These are phyloP conservation scores for Tinospora cordifolia DNA, from an alignment of 164 flowering plant species.

Conservation along the genomic window DNA sequence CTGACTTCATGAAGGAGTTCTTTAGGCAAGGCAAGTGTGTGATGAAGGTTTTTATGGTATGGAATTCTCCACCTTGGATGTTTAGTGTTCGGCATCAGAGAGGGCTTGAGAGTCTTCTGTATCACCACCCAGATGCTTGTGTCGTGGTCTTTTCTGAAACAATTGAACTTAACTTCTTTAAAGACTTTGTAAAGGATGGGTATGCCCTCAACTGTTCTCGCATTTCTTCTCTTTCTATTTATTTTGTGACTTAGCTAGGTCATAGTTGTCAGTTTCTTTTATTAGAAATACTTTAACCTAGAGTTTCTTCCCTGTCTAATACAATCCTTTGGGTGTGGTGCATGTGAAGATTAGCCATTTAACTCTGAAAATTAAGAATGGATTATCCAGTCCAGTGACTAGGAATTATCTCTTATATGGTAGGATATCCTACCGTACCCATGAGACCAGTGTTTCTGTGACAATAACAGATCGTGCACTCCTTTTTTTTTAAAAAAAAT, in stretches of 20 bases:
- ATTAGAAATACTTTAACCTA: background rate
- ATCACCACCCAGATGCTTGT: slow-evolving; percentile 73
- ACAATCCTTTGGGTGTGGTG: background rate
- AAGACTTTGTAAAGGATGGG: slow-evolving; percentile 81
- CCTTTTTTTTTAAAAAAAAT: no score
- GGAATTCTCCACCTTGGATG: slow-evolving; percentile 97
- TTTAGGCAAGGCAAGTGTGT: slow-evolving; percentile 57
- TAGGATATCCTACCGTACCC: no score
- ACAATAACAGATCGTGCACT: background rate
- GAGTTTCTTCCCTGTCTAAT: background rate
- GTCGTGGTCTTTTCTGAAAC: slow-evolving; percentile 87
- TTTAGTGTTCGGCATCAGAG: slow-evolving; percentile 71
- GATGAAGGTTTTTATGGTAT: slow-evolving; percentile 77
- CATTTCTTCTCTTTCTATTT: background rate
- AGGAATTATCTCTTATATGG: no score
- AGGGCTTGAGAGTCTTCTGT: slow-evolving; percentile 78
- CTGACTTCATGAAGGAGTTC: slow-evolving; percentile 66
- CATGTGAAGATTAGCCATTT: no score
- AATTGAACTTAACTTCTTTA: slow-evolving; percentile 83
- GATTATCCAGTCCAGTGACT: no score
- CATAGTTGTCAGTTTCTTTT: background rate
- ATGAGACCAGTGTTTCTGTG: background rate
- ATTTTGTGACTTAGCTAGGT: background rate
- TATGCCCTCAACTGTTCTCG: slow-evolving; percentile 22
- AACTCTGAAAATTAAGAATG: no score